phyloP scores from a whole-genome alignment of 768 basidiomycete genomes.

The Pisolithus orientalis region DNA sequence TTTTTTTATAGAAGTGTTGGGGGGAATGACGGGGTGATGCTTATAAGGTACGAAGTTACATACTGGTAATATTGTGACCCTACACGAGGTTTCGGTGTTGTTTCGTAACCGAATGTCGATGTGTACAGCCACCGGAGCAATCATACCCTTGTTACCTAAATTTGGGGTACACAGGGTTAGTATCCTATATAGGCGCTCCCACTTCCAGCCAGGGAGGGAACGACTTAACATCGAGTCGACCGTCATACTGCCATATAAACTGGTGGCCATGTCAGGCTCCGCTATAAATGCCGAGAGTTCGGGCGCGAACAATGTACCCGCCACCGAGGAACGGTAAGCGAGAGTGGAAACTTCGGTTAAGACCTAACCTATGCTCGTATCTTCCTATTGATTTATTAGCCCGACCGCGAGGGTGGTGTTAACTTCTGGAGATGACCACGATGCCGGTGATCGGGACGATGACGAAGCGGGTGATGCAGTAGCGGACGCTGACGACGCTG shows the following conservation, averaged over 20 bases:
- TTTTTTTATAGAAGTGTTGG: background rate
- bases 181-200: background rate
- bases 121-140: background rate
- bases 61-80: background rate
- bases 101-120: background rate
- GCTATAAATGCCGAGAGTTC: slow-evolving; percentile 2
- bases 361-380: slow-evolving; percentile 1
- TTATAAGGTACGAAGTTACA: background rate
- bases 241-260: background rate
- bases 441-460: slow-evolving; percentile 16
- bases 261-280: slow-evolving; percentile 16
- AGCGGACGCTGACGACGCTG: slow-evolving; percentile 30
- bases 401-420: slow-evolving; percentile 43
- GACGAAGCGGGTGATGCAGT: slow-evolving; percentile 32
- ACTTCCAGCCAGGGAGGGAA: too few species aligned
- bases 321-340: slow-evolving; percentile 22
- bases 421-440: slow-evolving; percentile 25
- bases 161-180: background rate
- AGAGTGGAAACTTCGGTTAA: background rate
- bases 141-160: background rate
- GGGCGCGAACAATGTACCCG: slow-evolving; percentile 15
- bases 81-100: background rate
- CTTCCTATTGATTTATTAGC: slow-evolving; percentile 12
- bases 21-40: background rate
- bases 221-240: background rate